Evolutionary conservation across 345 rosid species (phyloP), one percentile per base, ranked within the genome.

Genomic region (Syzygium grande): DNA sequence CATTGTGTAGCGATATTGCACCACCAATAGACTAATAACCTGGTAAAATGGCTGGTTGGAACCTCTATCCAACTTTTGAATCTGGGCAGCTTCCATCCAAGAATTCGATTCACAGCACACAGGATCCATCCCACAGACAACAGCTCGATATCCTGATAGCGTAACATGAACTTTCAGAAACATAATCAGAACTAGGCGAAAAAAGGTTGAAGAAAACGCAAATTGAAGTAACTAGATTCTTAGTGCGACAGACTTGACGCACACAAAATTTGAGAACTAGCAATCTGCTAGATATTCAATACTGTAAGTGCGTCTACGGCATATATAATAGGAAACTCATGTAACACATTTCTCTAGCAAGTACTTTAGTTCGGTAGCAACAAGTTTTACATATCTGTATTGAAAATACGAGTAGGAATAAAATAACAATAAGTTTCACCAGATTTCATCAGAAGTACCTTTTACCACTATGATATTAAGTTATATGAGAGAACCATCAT

Each of bases 71-170:
- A 97, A 90, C 90, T 97, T 97, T 68, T 95, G 96, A 84, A 95
- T 91, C 90, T 92, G 92, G 30, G 98, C 99, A 90, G 90, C 87
- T 89, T 96, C 98, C 96, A 95, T 95, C 99, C 99, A 97, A 34
- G 98, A 91, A 88, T 89, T 95, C 78, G 99, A 93, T 88, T 97
- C 99, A 88, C 96, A 94, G 92, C 99, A 97, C 63, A 94, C 91
- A 13, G 99, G 99, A 93, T 97, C 98, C 99, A 96, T 96, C 84
- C 99, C 99, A 84, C 99, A 96, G 88, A 97, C 91, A 68, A 97
- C 97, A 65, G 94, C 99, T 30, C 91, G 94, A 90, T 97, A 97
- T 87, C 99, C 99, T 97, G 88, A 65, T 34, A 34, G 49, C 49
- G 7, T 73, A 17, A 73, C 19, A 73, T 54, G 34, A 84, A 87